Base-by-base conservation (phyloP, 148 eudicot genomes). In the Camellia japonica region DNA sequence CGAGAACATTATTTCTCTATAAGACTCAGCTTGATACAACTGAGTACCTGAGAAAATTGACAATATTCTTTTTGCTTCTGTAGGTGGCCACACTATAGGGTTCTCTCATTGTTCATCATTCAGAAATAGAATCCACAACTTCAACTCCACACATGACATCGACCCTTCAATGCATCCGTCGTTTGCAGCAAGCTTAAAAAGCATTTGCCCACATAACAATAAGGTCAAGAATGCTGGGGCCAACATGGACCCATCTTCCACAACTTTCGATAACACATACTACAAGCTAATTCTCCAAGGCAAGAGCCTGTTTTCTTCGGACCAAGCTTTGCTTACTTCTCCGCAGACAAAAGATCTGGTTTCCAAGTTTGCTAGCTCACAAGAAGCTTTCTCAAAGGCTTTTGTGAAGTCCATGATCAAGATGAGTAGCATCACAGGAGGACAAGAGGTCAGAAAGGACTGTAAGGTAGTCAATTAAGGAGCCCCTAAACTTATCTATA, bases 61-160 rank as follows among this genome's bases (percentile, higher is more conserved):
- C 38, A 30, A 30, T 30, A 30, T 30, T 15, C 42, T 51, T 16
- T 78, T 38, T 68, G 49, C 62, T 65, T 51, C 14, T 76, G 67
- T 83, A 92, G 98, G 98, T 47, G 98, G 92, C 11, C 98, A 93
- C 77, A 94, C 95, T 54, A 88, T 94, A n/a, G 97, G 98, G 3
- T 93, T 94, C 82, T 84, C 98, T 68, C 98, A 94, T 79, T 94
- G 98, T 85, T 90, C 97, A 30, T 93, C 98, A 6, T 94, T 94
- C 85, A 80, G 87, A 77, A 88, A 80, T 72, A 87, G 98, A 78
- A 83, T 93, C 87, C 88, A 81, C 78, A 86, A 82, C 87, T 90
- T 92, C 66, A 82, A 84, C 82, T 43, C 90, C n/a, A 87, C 86
- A n/a, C 82, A 82, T 7, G 89, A 87, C 71, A 73, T 88, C 30